These are phyloP conservation scores for Annona cherimola DNA, from an alignment of 164 flowering plant species.

Conservation along the genomic window DNA sequence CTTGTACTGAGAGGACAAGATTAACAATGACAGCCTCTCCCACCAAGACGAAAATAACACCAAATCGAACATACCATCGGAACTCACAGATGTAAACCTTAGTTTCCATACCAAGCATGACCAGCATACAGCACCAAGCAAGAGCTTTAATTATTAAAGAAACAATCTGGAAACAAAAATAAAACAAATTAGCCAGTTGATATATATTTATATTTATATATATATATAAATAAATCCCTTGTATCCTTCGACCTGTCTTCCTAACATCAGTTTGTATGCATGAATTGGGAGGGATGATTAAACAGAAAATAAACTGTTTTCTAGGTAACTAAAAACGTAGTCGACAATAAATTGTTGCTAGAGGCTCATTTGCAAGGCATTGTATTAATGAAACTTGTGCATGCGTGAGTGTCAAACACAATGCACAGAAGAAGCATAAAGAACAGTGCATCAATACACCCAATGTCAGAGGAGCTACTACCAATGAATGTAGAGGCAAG, in stretches of 20 bases:
- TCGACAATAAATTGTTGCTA: too few species aligned
- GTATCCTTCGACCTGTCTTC: too few species aligned
- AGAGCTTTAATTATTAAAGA: constrained; percentile 63
- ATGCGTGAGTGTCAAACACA: too few species aligned
- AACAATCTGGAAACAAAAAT: constrained; percentile 36
- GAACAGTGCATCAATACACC: background rate
- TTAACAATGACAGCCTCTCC: constrained; percentile 78
- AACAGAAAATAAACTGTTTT: too few species aligned
- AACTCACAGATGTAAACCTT: constrained; percentile 70
- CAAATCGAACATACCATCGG: constrained; percentile 92
- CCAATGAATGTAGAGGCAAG: too few species aligned
- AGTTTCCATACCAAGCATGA: constrained; percentile 68
- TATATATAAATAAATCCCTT: too few species aligned
- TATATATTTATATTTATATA: background rate
- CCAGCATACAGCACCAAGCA: constrained; percentile 73
- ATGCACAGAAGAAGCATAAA: background rate
- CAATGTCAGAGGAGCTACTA: background rate
- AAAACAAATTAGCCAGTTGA: background rate
- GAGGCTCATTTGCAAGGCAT: too few species aligned
- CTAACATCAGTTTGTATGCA: too few species aligned
- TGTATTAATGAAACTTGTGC: too few species aligned
- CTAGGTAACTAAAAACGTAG: too few species aligned
- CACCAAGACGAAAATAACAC: constrained; percentile 63
- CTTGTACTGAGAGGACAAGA: constrained; percentile 57
- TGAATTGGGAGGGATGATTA: too few species aligned